Conservation (phyloP, 208 protist species). For the Trichomonas gallinae region DNA sequence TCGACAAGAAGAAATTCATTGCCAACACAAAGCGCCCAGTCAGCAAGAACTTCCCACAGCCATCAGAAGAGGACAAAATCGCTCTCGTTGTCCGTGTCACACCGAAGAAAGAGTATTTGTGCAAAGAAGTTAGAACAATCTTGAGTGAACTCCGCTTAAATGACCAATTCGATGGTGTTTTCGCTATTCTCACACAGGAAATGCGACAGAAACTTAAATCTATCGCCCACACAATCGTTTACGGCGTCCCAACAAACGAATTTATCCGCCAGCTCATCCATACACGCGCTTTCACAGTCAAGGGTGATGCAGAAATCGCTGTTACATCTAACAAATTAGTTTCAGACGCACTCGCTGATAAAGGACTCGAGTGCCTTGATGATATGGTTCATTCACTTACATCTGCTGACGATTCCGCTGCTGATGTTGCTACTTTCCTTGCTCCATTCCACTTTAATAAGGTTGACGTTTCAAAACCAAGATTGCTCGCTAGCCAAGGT, state of each 20-base stretch:
- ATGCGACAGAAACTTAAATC: background rate
- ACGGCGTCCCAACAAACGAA: background rate
- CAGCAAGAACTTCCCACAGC: background rate
- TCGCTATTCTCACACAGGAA: background rate
- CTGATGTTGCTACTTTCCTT: background rate
- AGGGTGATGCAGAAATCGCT: background rate
- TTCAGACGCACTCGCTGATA: background rate
- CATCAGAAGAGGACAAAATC: background rate
- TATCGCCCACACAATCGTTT: background rate
- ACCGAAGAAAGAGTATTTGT: background rate
- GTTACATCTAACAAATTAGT: background rate
- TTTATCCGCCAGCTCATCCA: constrained; percentile 1
- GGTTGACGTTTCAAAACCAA: background rate
- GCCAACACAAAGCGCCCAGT: background rate
- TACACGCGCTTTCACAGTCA: background rate
- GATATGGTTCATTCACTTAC: background rate
- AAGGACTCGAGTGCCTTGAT: background rate
- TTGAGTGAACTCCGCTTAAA: background rate
- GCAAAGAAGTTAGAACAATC: background rate
- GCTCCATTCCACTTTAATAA: constrained; percentile 11
- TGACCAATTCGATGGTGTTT: background rate
- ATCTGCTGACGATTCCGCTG: background rate
- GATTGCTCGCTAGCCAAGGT: background rate
- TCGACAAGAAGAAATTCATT: background rate
- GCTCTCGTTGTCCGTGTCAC: background rate